Conservation (phyloP, 768 basidiomycete genomes). For the Harrya chromipes region DNA sequence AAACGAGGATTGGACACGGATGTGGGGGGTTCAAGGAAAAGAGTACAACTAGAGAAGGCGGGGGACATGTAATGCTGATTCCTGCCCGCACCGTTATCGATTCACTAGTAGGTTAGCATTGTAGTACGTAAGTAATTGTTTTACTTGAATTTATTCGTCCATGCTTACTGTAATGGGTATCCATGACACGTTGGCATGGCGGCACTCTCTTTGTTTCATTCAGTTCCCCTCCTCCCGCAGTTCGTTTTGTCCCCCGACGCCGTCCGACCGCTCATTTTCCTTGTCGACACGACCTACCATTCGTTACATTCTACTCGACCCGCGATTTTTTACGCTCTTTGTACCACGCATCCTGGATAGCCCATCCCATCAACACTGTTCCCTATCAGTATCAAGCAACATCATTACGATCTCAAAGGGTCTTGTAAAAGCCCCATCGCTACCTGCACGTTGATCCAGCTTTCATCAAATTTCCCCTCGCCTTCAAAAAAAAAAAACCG, state of each 20-base stretch:
- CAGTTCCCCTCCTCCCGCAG: neutral
- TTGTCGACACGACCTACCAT: neutral
- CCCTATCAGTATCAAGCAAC: too few relatives aligned
- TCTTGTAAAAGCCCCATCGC: too few relatives aligned
- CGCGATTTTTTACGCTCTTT: constrained; percentile 18
- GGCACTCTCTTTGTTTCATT: constrained; percentile 3
- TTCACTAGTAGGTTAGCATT: constrained; percentile 19
- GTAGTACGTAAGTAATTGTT: too few relatives aligned
- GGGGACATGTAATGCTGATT: constrained; percentile 35
- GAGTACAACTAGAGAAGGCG: constrained; percentile 66
- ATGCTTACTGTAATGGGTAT: too few relatives aligned
- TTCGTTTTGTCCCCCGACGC: too few relatives aligned
- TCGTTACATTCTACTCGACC: constrained; percentile 5
- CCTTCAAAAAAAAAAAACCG: constrained; percentile 1
- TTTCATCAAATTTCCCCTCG: neutral
- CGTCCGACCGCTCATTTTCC: too few relatives aligned
- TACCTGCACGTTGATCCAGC: too few relatives aligned
- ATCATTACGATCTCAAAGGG: neutral
- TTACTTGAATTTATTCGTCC: neutral
- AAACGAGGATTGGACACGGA: constrained; percentile 83
- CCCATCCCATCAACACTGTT: neutral
- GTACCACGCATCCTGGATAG: neutral
- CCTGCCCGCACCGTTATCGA: neutral
- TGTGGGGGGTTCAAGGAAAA: constrained; percentile 66
- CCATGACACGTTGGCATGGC: constrained; percentile 15